Percentiles rank a stretch among this genome's conserved stretches.
phyloP scores from a whole-genome alignment of 495 filamentous ascomycete species.

The Penicillium riverlandense region DNA sequence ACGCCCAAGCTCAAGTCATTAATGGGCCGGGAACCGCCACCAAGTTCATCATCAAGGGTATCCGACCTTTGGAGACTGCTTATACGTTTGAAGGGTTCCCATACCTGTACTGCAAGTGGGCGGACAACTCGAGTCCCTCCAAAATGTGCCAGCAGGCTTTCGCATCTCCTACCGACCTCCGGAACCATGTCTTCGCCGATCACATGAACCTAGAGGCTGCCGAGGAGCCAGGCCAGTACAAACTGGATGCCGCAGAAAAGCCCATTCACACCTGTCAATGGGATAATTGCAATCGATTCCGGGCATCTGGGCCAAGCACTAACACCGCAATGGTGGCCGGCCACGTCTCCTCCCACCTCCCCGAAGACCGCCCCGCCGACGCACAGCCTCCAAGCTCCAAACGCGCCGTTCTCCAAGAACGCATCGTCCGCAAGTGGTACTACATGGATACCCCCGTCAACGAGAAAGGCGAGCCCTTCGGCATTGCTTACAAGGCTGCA shows the following conservation, averaged over 20 bases:
- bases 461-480: constrained; percentile 72
- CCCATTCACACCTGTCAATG: constrained; percentile 31
- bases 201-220: constrained; percentile 56
- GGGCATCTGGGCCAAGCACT: constrained; percentile 28
- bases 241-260: constrained; percentile 36
- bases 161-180: constrained; percentile 54
- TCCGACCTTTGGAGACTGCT: constrained; percentile 67
- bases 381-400: constrained; percentile 36
- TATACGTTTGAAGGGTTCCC: constrained; percentile 58
- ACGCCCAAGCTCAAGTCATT: constrained; percentile 77
- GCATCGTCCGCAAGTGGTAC: constrained; percentile 35
- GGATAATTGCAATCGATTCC: constrained; percentile 35
- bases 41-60: constrained; percentile 92
- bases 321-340: constrained; percentile 37
- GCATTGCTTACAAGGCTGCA: constrained; percentile 76
- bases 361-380: constrained; percentile 43
- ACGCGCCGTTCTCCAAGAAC: constrained; percentile 33
- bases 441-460: constrained; percentile 67
- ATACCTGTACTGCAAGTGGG: constrained; percentile 52
- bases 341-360: constrained; percentile 45
- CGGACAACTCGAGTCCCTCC: constrained; percentile 31
- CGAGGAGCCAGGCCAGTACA: constrained; percentile 42
- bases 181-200: constrained; percentile 61
- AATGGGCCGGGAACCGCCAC: constrained; percentile 45
- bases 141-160: constrained; percentile 56